A percentile compares a stretch with the other conserved stretches of the same genome.
phyloP scores from a whole-genome alignment of 768 basidiomycete species.

The Pleurotus djamor region DNA sequence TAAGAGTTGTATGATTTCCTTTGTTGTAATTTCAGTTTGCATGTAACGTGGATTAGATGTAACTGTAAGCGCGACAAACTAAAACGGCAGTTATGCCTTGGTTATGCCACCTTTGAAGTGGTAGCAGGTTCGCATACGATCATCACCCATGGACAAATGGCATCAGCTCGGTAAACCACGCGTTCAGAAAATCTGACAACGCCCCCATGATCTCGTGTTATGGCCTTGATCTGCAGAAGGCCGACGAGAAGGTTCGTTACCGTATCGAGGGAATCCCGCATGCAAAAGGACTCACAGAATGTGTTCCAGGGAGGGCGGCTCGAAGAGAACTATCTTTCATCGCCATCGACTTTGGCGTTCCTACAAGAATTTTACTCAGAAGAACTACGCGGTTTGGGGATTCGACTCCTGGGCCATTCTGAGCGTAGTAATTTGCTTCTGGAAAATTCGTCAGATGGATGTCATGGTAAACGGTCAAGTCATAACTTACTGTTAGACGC shows the following conservation, averaged over 20 bases:
- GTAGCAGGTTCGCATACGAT: background rate
- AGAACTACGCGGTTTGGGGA: background rate
- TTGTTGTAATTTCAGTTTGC: background rate
- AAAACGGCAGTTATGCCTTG: too few relatives aligned
- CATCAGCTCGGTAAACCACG: constrained; percentile 1
- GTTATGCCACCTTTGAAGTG: too few relatives aligned
- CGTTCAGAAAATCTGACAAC: background rate
- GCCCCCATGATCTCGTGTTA: background rate
- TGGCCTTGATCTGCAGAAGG: constrained; percentile 1
- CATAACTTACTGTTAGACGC: background rate
- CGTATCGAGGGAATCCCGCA: background rate
- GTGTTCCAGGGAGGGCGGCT: background rate
- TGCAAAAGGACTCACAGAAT: background rate
- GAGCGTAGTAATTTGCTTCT: background rate
- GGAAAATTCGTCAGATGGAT: background rate
- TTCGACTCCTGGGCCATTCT: background rate
- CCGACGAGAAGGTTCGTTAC: background rate
- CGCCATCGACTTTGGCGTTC: background rate
- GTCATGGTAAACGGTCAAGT: background rate
- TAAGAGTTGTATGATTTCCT: background rate
- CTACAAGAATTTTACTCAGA: constrained; percentile 1
- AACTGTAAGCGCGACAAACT: background rate
- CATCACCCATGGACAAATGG: constrained; percentile 7
- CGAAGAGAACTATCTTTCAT: background rate
- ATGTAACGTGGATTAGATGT: too few relatives aligned